Base-by-base conservation (phyloP, 257 asterid species). In the Anisodus tanguticus region DNA sequence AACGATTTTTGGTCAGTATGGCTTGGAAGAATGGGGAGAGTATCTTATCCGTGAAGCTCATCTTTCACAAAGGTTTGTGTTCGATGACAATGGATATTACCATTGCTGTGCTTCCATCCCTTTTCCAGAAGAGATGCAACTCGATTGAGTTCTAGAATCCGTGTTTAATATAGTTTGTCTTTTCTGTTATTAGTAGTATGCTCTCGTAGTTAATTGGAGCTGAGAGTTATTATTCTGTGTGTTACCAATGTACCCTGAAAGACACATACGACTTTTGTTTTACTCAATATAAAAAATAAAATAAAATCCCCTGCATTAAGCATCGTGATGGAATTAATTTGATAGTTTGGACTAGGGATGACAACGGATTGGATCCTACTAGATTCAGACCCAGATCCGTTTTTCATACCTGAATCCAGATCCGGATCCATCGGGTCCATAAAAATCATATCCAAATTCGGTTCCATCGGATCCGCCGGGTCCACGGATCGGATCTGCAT, bases 21-120 rank as follows among this genome's bases (percentile, higher is more conserved):
- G 98, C 80, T 85, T 87, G 17, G 95, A 92, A 84, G 96, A 93
- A 85, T 97, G 99, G 99, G 98, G 99, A 19, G 95, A 88, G 89
- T 97, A 92, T 86, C 88, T 45, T 71, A 83, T 97, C 80, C 85
- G 83, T 9, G 94, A 92, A 91, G 99, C 95, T 86, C 98, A 97
- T 88, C 97, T 97, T 82, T 97, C 99, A 81, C 92, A 89, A 83
- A 97, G 97, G 93, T 95, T 89, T 87, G 90, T 43, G 81, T 93
- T 59, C 7, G 98, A 92, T 89, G 93, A 89, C 85, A 88, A 87
- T 82, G 98, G 98, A 84, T 97, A 92, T 87, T 97, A 97, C 92
- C 93, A 83, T 84, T 95, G 99, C 90, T 94, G 99, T 85, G 91
- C 97, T 86, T 92, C 98, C 71, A 91, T 97, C 88, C 95, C 97